Percentiles rank a stretch among this genome's conserved stretches.
Evolutionary conservation across 2,329 filamentous ascomycete species (phyloP).

Genomic region (Orbilia quercus): DNA sequence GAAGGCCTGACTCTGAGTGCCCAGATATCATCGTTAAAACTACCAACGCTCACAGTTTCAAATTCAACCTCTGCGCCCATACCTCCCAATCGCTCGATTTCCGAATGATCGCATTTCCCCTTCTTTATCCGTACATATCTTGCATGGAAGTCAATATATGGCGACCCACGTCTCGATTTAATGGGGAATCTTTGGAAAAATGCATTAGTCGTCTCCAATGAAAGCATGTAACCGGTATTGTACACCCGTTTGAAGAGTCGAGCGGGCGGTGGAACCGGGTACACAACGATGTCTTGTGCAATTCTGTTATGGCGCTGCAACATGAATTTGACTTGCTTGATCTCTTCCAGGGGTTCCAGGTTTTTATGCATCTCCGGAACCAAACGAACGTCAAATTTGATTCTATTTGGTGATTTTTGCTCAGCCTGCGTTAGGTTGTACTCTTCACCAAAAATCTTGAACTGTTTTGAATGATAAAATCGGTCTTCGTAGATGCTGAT

Average conservation of each 20-base stretch:
- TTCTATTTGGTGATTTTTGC: slow-evolving; percentile 67
- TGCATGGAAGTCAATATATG: slow-evolving; percentile 75
- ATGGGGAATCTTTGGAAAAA: slow-evolving; percentile 56
- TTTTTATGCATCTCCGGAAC: slow-evolving; percentile 77
- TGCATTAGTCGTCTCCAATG: slow-evolving; percentile 49
- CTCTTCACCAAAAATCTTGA: slow-evolving; percentile 82
- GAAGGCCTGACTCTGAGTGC: slow-evolving; percentile 82
- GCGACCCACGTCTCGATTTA: slow-evolving; percentile 75
- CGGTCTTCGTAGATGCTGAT: slow-evolving; percentile 74
- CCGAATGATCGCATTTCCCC: slow-evolving; percentile 71
- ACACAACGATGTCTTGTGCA: slow-evolving; percentile 62
- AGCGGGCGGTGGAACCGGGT: slow-evolving; percentile 63
- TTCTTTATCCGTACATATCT: slow-evolving; percentile 31
- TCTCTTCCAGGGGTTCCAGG: slow-evolving; percentile 81
- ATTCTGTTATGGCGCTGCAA: slow-evolving; percentile 85
- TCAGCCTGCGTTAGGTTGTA: slow-evolving; percentile 74
- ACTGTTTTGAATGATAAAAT: slow-evolving; percentile 77
- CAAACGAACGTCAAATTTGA: slow-evolving; percentile 83
- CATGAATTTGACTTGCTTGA: slow-evolving; percentile 86
- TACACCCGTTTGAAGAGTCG: slow-evolving; percentile 87
- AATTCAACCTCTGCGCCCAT: slow-evolving; percentile 85
- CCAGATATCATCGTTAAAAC: slow-evolving; percentile 84
- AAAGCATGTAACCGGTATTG: slow-evolving; percentile 90
- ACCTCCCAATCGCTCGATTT: slow-evolving; percentile 76
- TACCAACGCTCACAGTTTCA: slow-evolving; percentile 81